These are phyloP conservation scores for Phytophthora cryptogea DNA, from an alignment of 352 stramenopile species.

Conservation along the genomic window DNA sequence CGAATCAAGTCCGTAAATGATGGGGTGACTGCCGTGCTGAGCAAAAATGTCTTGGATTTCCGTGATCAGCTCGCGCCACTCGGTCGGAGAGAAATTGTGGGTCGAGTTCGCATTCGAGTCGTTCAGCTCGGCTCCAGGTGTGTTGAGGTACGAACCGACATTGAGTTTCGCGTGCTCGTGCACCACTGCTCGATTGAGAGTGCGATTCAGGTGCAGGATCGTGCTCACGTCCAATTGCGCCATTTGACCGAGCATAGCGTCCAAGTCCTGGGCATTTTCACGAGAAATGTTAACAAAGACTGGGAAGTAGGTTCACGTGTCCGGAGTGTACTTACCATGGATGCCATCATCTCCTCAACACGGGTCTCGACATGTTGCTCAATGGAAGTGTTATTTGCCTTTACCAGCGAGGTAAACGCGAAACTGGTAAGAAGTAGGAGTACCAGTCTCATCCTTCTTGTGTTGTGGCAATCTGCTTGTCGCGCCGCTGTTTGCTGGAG, in stretches of 20 bases:
- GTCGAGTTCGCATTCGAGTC: constrained; percentile 30
- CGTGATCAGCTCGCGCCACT: constrained; percentile 78
- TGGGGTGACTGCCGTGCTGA: constrained; percentile 53
- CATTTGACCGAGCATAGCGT: constrained; percentile 89
- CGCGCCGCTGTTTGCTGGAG: neutral
- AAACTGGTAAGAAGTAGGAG: constrained; percentile 7
- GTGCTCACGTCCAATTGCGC: constrained; percentile 89
- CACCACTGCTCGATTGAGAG: constrained; percentile 65
- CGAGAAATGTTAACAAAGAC: constrained; percentile 1
- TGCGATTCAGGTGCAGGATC: constrained; percentile 68
- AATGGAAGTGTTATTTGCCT: neutral
- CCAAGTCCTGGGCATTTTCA: constrained; percentile 27
- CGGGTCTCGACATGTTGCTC: constrained; percentile 23
- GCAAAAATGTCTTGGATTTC: constrained; percentile 82
- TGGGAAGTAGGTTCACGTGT: neutral
- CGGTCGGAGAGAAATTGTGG: constrained; percentile 54
- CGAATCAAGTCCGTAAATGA: constrained; percentile 91
- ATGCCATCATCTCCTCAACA: constrained; percentile 33
- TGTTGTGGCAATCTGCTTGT: neutral
- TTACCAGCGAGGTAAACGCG: neutral
- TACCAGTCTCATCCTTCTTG: constrained; percentile 15
- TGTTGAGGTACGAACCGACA: constrained; percentile 91
- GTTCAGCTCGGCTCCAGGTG: constrained; percentile 40
- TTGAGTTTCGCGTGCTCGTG: constrained; percentile 75
- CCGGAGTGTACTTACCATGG: constrained; percentile 27